Evolutionary conservation across 495 filamentous ascomycete genomes (phyloP).

Genomic region (Parathielavia hyrcaniae): DNA sequence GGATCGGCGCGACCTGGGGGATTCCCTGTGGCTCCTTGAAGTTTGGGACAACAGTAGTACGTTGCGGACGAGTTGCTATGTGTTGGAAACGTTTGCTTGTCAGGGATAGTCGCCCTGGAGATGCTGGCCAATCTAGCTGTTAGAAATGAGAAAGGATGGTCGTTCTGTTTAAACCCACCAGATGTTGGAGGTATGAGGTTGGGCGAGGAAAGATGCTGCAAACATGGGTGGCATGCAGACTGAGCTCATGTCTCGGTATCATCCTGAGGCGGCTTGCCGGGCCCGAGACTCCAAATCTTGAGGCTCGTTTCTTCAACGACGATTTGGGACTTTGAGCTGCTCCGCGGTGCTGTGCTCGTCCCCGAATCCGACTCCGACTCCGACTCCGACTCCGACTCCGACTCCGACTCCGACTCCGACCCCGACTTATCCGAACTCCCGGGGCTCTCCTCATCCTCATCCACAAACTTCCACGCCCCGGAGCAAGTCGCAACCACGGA

Average conservation of each 20-base stretch:
- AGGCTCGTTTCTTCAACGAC: conserved; percentile 54
- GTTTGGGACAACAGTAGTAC: too few relatives aligned
- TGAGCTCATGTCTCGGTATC: not conserved
- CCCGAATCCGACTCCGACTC: conserved; percentile 12
- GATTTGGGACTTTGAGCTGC: conserved; percentile 11
- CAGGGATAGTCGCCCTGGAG: not conserved
- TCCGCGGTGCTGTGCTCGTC: not conserved
- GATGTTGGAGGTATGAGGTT: not conserved
- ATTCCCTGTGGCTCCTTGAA: not conserved
- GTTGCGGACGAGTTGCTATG: conserved; percentile 1
- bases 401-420: conserved; percentile 11
- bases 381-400: conserved; percentile 10
- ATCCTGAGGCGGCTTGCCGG: not conserved
- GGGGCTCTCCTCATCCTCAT: conserved; percentile 21
- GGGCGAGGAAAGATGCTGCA: too few relatives aligned
- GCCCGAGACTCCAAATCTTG: conserved; percentile 55
- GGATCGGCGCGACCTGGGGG: not conserved
- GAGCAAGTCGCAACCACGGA: conserved; percentile 70
- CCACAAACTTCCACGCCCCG: conserved; percentile 46
- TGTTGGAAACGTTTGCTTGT: conserved; percentile 9
- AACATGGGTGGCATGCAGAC: not conserved
- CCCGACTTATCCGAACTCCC: conserved; percentile 10
- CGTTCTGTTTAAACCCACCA: not conserved
- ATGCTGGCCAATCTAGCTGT: not conserved
- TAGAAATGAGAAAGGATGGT: too few relatives aligned